These are phyloP conservation scores for Starmerella riodocensis DNA, from an alignment of 805 yeast genomes.

Conservation along the genomic window DNA sequence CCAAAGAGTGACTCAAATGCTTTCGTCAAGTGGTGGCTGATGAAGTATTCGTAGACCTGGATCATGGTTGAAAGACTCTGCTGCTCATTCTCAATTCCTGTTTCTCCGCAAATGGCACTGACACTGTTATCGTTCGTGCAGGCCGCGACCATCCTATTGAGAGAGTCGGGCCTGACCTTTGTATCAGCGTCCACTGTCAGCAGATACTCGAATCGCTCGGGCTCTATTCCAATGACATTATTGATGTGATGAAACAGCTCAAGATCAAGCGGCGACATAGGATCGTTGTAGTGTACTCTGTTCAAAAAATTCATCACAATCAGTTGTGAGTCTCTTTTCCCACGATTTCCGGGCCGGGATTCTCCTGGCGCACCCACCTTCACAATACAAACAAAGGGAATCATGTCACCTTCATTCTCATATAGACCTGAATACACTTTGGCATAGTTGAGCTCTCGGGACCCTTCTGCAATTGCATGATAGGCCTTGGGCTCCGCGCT, in stretches of 20 bases:
- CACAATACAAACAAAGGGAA: conserved; percentile 41
- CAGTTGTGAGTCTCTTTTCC: conserved; percentile 52
- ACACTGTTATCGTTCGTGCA: conserved; percentile 46
- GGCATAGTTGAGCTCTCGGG: conserved; percentile 46
- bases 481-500: conserved; percentile 35
- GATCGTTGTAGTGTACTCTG: conserved; percentile 43
- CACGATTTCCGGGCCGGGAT: conserved; percentile 47
- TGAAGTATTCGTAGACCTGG: conserved; percentile 52
- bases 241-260: conserved; percentile 42
- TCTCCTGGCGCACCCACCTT: conserved; percentile 48
- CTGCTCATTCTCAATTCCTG: conserved; percentile 43
- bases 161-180: conserved; percentile 38
- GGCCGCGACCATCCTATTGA: conserved; percentile 44
- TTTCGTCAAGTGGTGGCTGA: conserved; percentile 50
- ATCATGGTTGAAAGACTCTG: conserved; percentile 45
- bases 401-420: conserved; percentile 41
- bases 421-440: conserved; percentile 52
- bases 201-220: conserved; percentile 44
- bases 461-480: conserved; percentile 48
- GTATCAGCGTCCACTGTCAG: conserved; percentile 58
- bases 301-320: conserved; percentile 46
- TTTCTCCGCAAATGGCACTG: conserved; percentile 53
- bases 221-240: conserved; percentile 47
- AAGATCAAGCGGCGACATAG: conserved; percentile 47
- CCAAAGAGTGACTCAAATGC: conserved; percentile 53